Percentiles rank a stretch among this genome's conserved stretches.
phyloP scores from a whole-genome alignment of 768 basidiomycete species.

The Phylloporus rhodoxanthus region DNA sequence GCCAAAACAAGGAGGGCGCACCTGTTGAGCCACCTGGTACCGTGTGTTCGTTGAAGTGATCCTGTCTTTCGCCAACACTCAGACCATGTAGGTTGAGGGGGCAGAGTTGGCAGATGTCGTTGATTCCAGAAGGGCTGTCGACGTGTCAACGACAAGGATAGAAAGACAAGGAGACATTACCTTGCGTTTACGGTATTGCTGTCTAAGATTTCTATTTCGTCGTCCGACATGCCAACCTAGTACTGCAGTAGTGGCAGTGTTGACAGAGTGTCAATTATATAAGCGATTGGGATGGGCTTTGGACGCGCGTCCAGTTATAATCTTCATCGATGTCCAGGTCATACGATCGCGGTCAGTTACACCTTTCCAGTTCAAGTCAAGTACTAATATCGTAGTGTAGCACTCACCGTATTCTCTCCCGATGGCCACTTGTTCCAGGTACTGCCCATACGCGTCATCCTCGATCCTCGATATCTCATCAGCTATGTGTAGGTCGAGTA shows the following conservation, averaged over 20 bases:
- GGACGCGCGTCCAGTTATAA: constrained; percentile 49
- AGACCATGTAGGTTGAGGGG: constrained; percentile 34
- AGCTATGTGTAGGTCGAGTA: constrained; percentile 80
- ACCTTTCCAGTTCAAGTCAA: background rate
- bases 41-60: constrained; percentile 55
- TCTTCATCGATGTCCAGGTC: constrained; percentile 72
- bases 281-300: constrained; percentile 22
- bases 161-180: constrained; percentile 4
- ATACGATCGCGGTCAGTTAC: constrained; percentile 85
- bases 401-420: constrained; percentile 96
- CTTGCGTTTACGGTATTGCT: background rate
- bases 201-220: constrained; percentile 25
- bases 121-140: constrained; percentile 10
- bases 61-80: constrained; percentile 35
- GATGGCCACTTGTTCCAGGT: constrained; percentile 99
- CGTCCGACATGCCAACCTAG: constrained; percentile 15
- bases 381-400: constrained; percentile 36
- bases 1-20: constrained; percentile 1
- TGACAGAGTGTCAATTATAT: constrained; percentile 12
- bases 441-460: constrained; percentile 27
- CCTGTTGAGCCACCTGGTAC: constrained; percentile 7
- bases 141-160: background rate
- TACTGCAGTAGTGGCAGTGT: constrained; percentile 16
- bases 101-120: constrained; percentile 50
- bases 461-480: constrained; percentile 8